These are phyloP conservation scores for Murraya paniculata DNA, from an alignment of 345 rosid species.

Conservation along the genomic window DNA sequence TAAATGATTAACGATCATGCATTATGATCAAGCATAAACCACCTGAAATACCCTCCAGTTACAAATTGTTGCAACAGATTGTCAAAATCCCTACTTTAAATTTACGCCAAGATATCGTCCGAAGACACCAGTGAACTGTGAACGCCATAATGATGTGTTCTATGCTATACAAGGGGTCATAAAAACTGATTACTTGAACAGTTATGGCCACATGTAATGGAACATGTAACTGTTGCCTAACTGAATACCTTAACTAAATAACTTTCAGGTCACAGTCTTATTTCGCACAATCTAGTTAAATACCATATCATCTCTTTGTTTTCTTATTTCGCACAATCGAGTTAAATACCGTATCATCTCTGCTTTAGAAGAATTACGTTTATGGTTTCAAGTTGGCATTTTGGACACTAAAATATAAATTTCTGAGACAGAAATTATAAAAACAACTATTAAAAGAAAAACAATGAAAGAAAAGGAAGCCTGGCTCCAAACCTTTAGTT, in stretches of 20 bases:
- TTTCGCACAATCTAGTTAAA: not conserved
- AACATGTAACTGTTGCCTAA: not conserved
- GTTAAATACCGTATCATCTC: constrained; percentile 4
- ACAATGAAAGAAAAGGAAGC: not conserved
- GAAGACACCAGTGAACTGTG: not conserved
- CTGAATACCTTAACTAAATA: not conserved
- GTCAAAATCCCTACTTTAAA: not conserved
- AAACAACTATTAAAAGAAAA: not conserved
- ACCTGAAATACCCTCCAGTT: not conserved
- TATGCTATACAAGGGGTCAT: no score
- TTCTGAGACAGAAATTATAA: not conserved
- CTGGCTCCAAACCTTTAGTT: constrained; percentile 30
- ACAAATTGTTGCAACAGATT: not conserved
- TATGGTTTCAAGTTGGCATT: not conserved
- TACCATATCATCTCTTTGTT: not conserved
- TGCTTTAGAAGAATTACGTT: not conserved
- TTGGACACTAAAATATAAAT: not conserved
- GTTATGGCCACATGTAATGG: not conserved
- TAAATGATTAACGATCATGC: not conserved
- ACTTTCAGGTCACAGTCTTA: not conserved
- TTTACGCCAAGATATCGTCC: not conserved
- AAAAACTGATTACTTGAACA: not conserved
- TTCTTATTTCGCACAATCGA: not conserved
- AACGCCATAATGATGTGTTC: not conserved
- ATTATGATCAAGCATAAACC: not conserved